Conservation (phyloP, 1,284 basidiomycete genomes). For the Porogramme epimiltina region DNA sequence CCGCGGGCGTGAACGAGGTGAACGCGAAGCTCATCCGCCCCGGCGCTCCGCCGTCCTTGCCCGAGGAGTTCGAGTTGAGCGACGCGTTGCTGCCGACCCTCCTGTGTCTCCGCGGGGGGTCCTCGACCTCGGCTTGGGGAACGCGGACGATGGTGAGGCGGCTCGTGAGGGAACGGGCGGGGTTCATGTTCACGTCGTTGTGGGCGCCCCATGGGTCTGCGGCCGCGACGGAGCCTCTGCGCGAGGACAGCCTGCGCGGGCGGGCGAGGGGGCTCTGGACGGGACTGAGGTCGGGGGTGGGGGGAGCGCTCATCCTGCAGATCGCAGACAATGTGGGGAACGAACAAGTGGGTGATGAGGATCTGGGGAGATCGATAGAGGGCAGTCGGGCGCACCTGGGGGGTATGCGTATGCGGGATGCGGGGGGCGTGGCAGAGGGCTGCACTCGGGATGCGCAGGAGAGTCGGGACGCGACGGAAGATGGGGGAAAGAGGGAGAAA, state of each 20-base stretch:
- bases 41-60: conserved; percentile 25
- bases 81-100: conserved; percentile 39
- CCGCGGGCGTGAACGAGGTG: conserved; percentile 50
- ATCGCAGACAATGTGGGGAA: conserved; percentile 1
- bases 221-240: conserved; percentile 68
- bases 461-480: conserved; percentile 8
- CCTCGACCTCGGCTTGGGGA: conserved; percentile 33
- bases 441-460: background rate
- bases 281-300: conserved; percentile 30
- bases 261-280: conserved; percentile 25
- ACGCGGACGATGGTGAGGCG: conserved; percentile 76
- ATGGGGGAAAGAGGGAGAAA: conserved; percentile 13
- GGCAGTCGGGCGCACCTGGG: conserved; percentile 6
- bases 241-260: conserved; percentile 47
- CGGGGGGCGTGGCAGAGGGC: no score
- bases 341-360: conserved; percentile 19
- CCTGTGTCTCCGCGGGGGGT: conserved; percentile 28
- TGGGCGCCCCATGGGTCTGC: conserved; percentile 65
- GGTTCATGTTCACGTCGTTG: conserved; percentile 50
- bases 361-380: conserved; percentile 8
- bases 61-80: conserved; percentile 29
- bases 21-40: conserved; percentile 66
- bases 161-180: conserved; percentile 57
- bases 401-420: no score
- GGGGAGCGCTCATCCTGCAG: conserved; percentile 20